Base-by-base conservation (phyloP, 2,329 filamentous ascomycete species). In the Cadophora gregata region DNA sequence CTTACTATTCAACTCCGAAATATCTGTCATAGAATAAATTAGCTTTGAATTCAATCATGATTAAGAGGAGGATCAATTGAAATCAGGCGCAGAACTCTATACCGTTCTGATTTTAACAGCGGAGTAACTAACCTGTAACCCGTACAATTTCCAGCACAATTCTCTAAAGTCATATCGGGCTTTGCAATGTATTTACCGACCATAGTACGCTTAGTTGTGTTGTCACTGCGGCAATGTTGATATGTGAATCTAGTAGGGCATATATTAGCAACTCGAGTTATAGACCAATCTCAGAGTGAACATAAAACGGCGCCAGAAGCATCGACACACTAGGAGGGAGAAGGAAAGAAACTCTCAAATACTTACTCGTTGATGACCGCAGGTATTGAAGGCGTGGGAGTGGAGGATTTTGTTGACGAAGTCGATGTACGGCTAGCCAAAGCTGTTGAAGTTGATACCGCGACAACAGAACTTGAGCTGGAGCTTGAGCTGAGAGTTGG, bases 1-100 rank as follows among this genome's bases (percentile, higher is more conserved):
- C 48, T 51, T 55, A 60, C 63, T 78, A 80, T 66, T 81, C 79
- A 14, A 79, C 74, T 50, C 79, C 79, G 33, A 77, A 77, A 64
- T 76, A 78, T 1, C 66, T 73, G 10, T 42, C 19, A 19, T 2
- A 10, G 12, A 3, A 16, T 16, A 16, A 16, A 42, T 42, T 42
- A 42, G 38, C 38, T 2, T 19, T 4, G 38, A 42, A 42, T 42
- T 16, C 19, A 12, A 42, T 19, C 7, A 42, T 3, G 5, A 19
- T 4, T 16, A 12, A 42, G 33, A 14, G 33, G 38, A 16, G 19
- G 19, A 42, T 1, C 2, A 19, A 42, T 12, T 12, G 38, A 10
- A n/a, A n/a, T n/a, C n/a, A n/a, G n/a, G n/a, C n/a, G n/a, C n/a
- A n/a, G n/a, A n/a, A n/a, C n/a, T n/a, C n/a, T n/a, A n/a, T n/a